Base-by-base conservation (phyloP, 352 stramenopile species). In the Phytopythium sindhum region DNA sequence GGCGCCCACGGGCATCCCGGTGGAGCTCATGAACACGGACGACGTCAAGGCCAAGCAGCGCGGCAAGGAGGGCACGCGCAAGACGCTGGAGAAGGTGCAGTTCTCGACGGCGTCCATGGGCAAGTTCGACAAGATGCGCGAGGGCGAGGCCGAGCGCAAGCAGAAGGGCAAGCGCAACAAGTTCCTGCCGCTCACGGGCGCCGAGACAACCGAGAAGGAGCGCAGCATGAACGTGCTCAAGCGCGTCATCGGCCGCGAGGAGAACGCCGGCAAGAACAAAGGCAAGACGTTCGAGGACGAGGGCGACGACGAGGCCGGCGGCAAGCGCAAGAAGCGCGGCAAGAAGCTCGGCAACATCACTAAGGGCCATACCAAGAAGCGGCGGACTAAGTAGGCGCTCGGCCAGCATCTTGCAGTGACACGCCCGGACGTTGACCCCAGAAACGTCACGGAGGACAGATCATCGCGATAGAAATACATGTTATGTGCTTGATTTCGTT, bases 51-150 rank as follows among this genome's bases (percentile, higher is more conserved):
- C 64, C 39, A 93, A 95, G 66, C 80, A 97, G 73, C 79, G 93
- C 42, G 93, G 93, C 39, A 97, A 97, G 69, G 90, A 88, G 44
- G 95, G 86, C 58, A 97, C 89, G n/a, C 74, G 72, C 28, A 85
- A 90, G 67, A 93, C 91, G 42, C 74, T 98, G 21, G 74, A 88
- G 57, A 96, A 96, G 60, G 96, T 97, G 59, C 93, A 98, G 73
- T 88, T 90, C 58, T 95, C 90, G 23, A 98, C 93, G 4, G 93
- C 95, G 21, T 98, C 90, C 2, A 88, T 98, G 71, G 95, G 95
- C 63, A 97, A 96, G 65, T 98, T 98, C 72, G 93, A 98, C 77
- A 94, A 96, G 68, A 95, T 96, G 86, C 76, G 90, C 45, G 79
- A 96, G 45, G 93, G 93, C 45, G 95, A 98, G 77, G 84, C 83